Conservation (phyloP, 1,284 basidiomycete species). For the Moniliella sp. region DNA sequence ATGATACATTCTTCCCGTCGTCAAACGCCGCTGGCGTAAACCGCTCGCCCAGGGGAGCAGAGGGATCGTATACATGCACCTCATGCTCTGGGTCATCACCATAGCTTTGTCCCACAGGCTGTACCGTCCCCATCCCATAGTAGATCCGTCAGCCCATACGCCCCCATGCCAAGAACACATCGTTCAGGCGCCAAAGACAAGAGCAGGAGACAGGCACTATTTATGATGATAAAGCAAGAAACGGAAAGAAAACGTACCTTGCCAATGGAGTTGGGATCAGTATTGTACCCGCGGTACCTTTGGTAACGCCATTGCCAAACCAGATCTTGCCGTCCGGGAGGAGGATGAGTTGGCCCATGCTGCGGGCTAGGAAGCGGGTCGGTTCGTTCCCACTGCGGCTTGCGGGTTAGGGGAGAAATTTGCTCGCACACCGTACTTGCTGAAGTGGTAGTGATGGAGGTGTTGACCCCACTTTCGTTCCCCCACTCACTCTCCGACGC, state of each 20-base stretch:
- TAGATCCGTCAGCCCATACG: too few relatives aligned
- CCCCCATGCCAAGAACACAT: too few relatives aligned
- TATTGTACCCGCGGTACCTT: slow-evolving; percentile 22
- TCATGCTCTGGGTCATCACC: slow-evolving; percentile 18
- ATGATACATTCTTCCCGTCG: too few relatives aligned
- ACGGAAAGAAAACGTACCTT: too few relatives aligned
- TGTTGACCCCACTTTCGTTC: slow-evolving; percentile 13
- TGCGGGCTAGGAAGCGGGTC: slow-evolving; percentile 15
- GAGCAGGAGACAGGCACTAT: too few relatives aligned
- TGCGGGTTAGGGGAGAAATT: slow-evolving; percentile 10
- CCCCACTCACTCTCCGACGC: slow-evolving; percentile 12
- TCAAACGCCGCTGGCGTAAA: too few relatives aligned
- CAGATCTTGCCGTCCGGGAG: slow-evolving; percentile 20
- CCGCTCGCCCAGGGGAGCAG: slow-evolving; percentile 10
- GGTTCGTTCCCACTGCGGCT: slow-evolving; percentile 9
- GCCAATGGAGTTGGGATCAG: too few relatives aligned
- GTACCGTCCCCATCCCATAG: too few relatives aligned
- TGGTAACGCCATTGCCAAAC: slow-evolving; percentile 24
- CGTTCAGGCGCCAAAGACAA: too few relatives aligned
- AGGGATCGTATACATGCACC: slow-evolving; percentile 18
- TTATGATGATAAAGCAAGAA: too few relatives aligned
- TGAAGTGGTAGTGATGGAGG: slow-evolving; percentile 8
- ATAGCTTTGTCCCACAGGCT: slow-evolving; percentile 26
- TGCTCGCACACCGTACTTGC: slow-evolving; percentile 17
- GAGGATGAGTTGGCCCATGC: slow-evolving; percentile 20